These are phyloP conservation scores for Bipolaris zeicola DNA, from an alignment of 2,329 filamentous ascomycete genomes.

Conservation along the genomic window DNA sequence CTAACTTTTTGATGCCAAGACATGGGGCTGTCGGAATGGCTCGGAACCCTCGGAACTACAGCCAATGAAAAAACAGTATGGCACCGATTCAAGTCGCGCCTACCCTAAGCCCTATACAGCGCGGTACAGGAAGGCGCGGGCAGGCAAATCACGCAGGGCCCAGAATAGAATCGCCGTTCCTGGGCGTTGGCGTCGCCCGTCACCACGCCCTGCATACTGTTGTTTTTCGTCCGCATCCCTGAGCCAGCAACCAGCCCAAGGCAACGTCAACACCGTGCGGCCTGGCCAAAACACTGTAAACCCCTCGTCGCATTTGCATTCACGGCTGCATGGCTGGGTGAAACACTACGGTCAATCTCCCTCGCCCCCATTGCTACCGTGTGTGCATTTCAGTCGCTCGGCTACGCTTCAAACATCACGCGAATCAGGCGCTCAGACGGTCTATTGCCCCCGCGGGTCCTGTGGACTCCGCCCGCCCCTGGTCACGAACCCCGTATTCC, in stretches of 20 bases:
- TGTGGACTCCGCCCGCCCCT: conserved; percentile 31
- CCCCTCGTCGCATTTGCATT: background rate
- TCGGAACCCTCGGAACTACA: background rate
- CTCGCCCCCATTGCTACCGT: background rate
- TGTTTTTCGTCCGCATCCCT: conserved; percentile 10
- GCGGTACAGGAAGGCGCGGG: background rate
- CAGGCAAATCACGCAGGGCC: conserved; percentile 7
- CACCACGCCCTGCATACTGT: conserved; percentile 11
- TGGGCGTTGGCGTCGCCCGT: conserved; percentile 4
- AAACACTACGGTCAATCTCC: background rate
- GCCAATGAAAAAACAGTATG: background rate
- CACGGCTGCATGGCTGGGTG: background rate
- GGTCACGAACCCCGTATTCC: conserved; percentile 22
- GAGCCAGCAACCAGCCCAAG: conserved; percentile 7
- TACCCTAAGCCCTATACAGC: background rate
- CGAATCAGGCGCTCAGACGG: conserved; percentile 22
- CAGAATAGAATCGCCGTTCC: conserved; percentile 14
- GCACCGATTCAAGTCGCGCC: too few species aligned
- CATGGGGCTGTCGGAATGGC: background rate
- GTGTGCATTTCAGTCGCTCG: conserved; percentile 30
- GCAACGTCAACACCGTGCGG: conserved; percentile 8
- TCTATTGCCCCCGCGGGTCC: conserved; percentile 23
- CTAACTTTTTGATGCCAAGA: conserved; percentile 17
- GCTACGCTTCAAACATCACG: conserved; percentile 16
- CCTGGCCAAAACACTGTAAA: background rate